Evolutionary conservation across 2,329 filamentous ascomycete genomes (phyloP).

Genomic region (Xylaria multiplex): DNA sequence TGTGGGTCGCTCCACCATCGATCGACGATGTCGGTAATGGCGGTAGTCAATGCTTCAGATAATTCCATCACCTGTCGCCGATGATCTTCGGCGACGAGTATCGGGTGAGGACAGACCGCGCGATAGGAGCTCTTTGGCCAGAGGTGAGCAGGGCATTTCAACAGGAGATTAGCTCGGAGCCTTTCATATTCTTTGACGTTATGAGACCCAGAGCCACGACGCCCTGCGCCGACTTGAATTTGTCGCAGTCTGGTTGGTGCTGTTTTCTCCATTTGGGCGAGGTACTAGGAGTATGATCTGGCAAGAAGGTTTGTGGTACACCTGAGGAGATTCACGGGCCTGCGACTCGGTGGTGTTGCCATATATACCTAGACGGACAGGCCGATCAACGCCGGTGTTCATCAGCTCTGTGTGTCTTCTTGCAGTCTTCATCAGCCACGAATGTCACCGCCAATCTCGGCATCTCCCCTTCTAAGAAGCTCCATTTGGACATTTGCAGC

Average conservation of each 20-base stretch:
- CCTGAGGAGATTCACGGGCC: background rate
- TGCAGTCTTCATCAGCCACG: too few relatives aligned
- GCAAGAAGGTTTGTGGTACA: background rate
- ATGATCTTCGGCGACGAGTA: slow-evolving; percentile 49
- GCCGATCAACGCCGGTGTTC: too few relatives aligned
- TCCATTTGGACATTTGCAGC: too few relatives aligned
- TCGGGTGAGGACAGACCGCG: slow-evolving; percentile 48
- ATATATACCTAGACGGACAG: too few relatives aligned
- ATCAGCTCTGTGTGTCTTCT: too few relatives aligned
- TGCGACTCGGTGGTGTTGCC: background rate
- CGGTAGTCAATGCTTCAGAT: slow-evolving; percentile 47
- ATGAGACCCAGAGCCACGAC: background rate
- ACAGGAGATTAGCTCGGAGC: slow-evolving; percentile 20
- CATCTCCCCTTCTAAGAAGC: too few relatives aligned
- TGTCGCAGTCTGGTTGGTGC: slow-evolving; percentile 16
- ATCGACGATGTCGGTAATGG: slow-evolving; percentile 51
- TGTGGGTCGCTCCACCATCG: slow-evolving; percentile 53
- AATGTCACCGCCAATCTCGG: too few relatives aligned
- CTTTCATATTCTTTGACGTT: slow-evolving; percentile 9
- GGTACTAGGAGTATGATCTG: background rate
- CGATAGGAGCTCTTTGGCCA: slow-evolving; percentile 48
- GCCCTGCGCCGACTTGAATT: slow-evolving; percentile 10
- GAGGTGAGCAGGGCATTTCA: slow-evolving; percentile 33
- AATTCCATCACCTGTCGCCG: slow-evolving; percentile 46
- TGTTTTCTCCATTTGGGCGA: slow-evolving; percentile 12